phyloP scores from a whole-genome alignment of 176 grass and related monocot species.

The Triticum urartu region DNA sequence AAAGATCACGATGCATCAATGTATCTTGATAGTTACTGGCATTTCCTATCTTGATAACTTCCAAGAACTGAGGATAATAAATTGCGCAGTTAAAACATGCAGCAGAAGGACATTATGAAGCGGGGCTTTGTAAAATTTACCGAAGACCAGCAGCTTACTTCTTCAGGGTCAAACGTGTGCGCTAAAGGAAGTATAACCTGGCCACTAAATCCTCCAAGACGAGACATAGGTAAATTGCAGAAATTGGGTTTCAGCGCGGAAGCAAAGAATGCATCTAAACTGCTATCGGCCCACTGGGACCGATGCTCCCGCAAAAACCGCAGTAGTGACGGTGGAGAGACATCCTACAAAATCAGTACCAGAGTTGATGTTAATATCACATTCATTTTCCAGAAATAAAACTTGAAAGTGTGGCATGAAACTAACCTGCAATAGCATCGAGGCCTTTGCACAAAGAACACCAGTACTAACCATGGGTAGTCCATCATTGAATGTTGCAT shows the following conservation, averaged over 20 bases:
- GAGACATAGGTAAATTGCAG: conserved; percentile 51
- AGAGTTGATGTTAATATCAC: neutral
- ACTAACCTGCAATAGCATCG: conserved; percentile 87
- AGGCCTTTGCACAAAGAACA: conserved; percentile 91
- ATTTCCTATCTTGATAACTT: conserved; percentile 79
- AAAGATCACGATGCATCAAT: conserved; percentile 66
- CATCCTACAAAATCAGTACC: conserved; percentile 30
- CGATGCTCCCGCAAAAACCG: conserved; percentile 64
- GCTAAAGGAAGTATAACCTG: conserved; percentile 71
- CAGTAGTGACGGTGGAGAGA: conserved; percentile 55
- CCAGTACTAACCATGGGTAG: conserved; percentile 49
- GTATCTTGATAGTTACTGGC: conserved; percentile 40
- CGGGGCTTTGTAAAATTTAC: neutral
- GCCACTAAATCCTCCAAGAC: conserved; percentile 50
- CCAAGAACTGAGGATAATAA: conserved; percentile 55
- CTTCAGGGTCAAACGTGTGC: conserved; percentile 66
- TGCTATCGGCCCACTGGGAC: conserved; percentile 74
- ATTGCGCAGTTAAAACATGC: neutral
- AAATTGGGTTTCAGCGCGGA: conserved; percentile 55
- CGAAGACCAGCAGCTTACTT: conserved; percentile 37
- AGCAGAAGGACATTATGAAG: neutral
- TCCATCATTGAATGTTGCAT: conserved; percentile 49
- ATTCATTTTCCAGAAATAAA: neutral
- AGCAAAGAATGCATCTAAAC: conserved; percentile 67
- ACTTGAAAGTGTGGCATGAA: neutral